Base-by-base conservation (phyloP, 2,329 filamentous ascomycete species). In the Cercospora sp. region DNA sequence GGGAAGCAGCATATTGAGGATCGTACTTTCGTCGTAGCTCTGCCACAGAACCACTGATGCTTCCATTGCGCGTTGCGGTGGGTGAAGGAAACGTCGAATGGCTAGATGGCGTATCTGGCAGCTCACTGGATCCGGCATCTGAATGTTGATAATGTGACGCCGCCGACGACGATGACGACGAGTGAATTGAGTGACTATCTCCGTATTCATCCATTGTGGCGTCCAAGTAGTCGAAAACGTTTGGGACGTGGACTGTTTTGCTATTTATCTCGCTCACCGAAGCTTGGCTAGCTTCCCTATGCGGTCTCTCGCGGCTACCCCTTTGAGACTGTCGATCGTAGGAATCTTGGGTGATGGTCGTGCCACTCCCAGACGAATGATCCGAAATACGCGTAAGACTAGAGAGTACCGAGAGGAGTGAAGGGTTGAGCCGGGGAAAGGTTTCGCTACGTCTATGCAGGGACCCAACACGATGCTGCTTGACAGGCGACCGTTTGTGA, bases 331-430 rank as follows among this genome's bases (percentile, higher is more conserved):
- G 28, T 51, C 76, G 75, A 65, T 81, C 75, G 69, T 82, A 82
- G 4, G 80, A 81, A 51, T 75, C 75, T 68, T 82, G 81, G 10
- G 81, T 83, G 12, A 83, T 77, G 3, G 82, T 83, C 1, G 81
- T 81, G 64, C 78, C 81, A 72, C 81, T 84, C n/a, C 78, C 81
- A 70, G 79, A 82, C 1, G 81, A 82, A 16, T 74, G 74, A 61
- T 75, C 78, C 13, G 81, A 82, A 9, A 75, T 75, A 61, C 79
- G 78, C 3, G 81, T 83, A 55, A 81, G 69, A 61, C 75, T 78
- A 26, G 82, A 82, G 9, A 80, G 69, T 3, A 82, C 76, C 1
- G 81, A 84, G 51, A 79, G 71, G 33, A 82, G 69, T 5, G 82
- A 83, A 6, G 79, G 77, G 61, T 81, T 82, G 36, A 79, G 39